Evolutionary conservation across 192 early-diverging fungal genomes (phyloP).

Genomic region (Jimgerdemannia flammicorona): DNA sequence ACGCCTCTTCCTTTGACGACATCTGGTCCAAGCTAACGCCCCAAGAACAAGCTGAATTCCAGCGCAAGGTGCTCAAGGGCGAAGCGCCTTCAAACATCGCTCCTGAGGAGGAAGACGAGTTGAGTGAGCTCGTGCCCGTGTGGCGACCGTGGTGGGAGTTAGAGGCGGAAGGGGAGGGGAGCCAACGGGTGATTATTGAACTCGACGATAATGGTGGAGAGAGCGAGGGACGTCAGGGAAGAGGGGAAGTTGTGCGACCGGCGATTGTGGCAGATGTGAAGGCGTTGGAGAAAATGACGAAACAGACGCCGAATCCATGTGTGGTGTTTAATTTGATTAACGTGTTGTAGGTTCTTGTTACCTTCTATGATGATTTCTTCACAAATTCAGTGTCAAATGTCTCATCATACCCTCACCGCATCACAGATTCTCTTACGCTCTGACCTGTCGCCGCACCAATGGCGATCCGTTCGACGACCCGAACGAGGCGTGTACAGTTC

Average conservation of each 20-base stretch:
- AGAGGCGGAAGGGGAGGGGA: not conserved
- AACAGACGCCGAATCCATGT: not conserved
- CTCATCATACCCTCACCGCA: not conserved
- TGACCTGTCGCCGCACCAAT: not conserved
- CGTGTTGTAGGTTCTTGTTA: not conserved
- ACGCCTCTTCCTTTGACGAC: not conserved
- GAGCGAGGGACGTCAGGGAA: not conserved
- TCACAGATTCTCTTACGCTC: not conserved
- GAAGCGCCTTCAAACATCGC: not conserved
- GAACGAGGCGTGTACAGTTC: not conserved
- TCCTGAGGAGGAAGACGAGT: not conserved
- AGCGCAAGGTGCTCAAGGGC: not conserved
- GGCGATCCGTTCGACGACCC: not conserved
- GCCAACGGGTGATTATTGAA: not conserved
- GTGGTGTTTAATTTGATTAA: not conserved
- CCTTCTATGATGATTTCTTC: no score
- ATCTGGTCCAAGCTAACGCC: conserved; percentile 2
- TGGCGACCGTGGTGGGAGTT: not conserved
- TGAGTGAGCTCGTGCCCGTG: not conserved
- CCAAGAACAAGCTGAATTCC: not conserved
- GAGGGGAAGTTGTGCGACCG: not conserved
- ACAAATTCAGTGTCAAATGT: no score
- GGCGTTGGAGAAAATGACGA: not conserved
- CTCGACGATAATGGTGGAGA: not conserved
- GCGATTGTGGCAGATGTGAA: not conserved